Evolutionary conservation across 139 green algal genomes (phyloP).

Genomic region (Chlamydomonas incerta): DNA sequence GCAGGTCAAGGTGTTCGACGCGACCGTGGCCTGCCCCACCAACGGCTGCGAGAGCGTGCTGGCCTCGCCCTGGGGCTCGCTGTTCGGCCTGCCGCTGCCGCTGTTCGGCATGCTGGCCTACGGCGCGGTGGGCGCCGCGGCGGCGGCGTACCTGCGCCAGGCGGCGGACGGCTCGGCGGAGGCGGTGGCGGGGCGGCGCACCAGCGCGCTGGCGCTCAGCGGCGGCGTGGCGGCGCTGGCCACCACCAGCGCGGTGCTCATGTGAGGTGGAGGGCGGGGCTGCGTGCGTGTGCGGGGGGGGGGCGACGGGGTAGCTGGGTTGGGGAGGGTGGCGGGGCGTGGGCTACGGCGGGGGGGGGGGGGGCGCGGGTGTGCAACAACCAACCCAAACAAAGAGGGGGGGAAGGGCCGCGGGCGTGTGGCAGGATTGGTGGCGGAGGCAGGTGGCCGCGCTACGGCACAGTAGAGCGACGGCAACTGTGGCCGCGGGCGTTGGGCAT

Average conservation of each 20-base stretch:
- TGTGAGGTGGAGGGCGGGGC: conserved; percentile 53
- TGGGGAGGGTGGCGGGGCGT: no score
- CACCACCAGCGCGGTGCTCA: conserved; percentile 74
- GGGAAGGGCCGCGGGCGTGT: no score
- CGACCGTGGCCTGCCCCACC: conserved; percentile 73
- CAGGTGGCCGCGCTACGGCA: no score
- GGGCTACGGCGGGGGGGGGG: no score
- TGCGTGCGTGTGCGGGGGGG: no score
- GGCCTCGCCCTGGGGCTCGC: conserved; percentile 71
- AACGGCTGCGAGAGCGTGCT: conserved; percentile 82
- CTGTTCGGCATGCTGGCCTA: conserved; percentile 78
- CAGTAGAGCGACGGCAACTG: no score
- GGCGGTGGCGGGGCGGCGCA: background rate
- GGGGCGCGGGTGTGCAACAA: no score
- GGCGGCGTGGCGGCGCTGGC: conserved; percentile 70
- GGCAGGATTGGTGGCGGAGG: no score
- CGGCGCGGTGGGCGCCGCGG: conserved; percentile 59
- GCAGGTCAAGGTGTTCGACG: conserved; percentile 76
- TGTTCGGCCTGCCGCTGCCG: conserved; percentile 84
- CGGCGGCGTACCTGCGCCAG: conserved; percentile 13
- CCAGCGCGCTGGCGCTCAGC: conserved; percentile 45
- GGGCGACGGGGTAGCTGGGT: background rate
- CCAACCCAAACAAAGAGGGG: no score
- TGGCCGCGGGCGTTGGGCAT: no score
- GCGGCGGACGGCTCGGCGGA: background rate